Evolutionary conservation across 2,329 filamentous ascomycete species (phyloP).

Genomic region (Fusarium phyllophilum): DNA sequence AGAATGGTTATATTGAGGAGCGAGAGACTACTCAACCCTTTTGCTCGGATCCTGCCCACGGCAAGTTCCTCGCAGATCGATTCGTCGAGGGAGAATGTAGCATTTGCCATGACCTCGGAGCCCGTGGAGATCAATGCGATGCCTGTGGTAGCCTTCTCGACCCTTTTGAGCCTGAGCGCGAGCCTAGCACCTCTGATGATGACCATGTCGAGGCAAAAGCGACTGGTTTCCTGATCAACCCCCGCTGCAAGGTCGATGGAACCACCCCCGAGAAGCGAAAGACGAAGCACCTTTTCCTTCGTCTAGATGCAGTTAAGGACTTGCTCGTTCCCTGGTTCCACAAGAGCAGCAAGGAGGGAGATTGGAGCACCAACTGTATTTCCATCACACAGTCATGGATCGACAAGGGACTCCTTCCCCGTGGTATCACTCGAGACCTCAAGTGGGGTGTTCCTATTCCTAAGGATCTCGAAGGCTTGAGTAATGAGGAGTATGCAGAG

Average conservation of each 20-base stretch:
- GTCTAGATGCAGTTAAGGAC: slow-evolving; percentile 83
- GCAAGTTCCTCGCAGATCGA: slow-evolving; percentile 83
- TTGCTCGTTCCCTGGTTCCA: slow-evolving; percentile 82
- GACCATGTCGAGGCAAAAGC: slow-evolving; percentile 50
- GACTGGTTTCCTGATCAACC: slow-evolving; percentile 74
- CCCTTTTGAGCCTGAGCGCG: slow-evolving; percentile 68
- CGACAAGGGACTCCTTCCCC: slow-evolving; percentile 82
- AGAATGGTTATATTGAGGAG: slow-evolving; percentile 90
- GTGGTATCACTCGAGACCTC: slow-evolving; percentile 91
- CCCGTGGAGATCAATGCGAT: slow-evolving; percentile 79
- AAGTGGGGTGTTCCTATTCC: slow-evolving; percentile 82
- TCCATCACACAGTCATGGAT: slow-evolving; percentile 85
- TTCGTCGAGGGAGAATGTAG: slow-evolving; percentile 85
- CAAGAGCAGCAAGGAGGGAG: slow-evolving; percentile 76
- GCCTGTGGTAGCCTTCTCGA: slow-evolving; percentile 78
- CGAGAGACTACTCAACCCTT: slow-evolving; percentile 89
- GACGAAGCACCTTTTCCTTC: slow-evolving; percentile 93
- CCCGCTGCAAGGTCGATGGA: slow-evolving; percentile 90
- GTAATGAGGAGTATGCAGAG: slow-evolving; percentile 63
- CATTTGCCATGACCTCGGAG: slow-evolving; percentile 76
- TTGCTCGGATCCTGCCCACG: slow-evolving; percentile 74
- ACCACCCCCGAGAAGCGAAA: slow-evolving; percentile 80
- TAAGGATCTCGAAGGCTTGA: slow-evolving; percentile 57
- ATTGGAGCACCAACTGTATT: slow-evolving; percentile 79
- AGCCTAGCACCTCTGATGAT: slow-evolving; percentile 47